Percentiles rank a stretch among this genome's conserved stretches.
These are phyloP conservation scores for Xerocomus nothofagi DNA, from an alignment of 1,284 basidiomycete genomes.

Conservation along the genomic window DNA sequence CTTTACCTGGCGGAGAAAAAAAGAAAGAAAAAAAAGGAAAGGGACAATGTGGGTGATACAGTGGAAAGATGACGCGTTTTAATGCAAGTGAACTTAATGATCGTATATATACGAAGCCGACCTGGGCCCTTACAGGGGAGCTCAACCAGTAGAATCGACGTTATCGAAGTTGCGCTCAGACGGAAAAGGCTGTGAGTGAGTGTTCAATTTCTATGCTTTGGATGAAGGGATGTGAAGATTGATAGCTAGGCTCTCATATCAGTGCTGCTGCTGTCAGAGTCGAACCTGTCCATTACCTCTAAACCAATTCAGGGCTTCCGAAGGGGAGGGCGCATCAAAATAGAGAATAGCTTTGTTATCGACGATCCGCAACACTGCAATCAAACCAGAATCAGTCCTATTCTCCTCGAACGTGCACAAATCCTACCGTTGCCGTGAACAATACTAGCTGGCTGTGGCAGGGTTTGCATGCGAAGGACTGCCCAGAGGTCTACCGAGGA, in stretches of 20 bases:
- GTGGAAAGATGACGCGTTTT: conserved; percentile 33
- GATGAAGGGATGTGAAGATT: conserved; percentile 63
- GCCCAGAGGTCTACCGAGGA: conserved; percentile 87
- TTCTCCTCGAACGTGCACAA: conserved; percentile 8
- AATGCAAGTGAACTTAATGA: conserved; percentile 40
- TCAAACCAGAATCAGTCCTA: conserved; percentile 4
- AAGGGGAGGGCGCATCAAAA: conserved; percentile 81
- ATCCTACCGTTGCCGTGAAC: conserved; percentile 78
- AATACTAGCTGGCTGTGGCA: conserved; percentile 87
- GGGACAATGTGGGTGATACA: conserved; percentile 34
- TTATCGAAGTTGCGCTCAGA: conserved; percentile 6
- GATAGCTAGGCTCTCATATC: conserved; percentile 45
- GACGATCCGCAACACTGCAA: conserved; percentile 72
- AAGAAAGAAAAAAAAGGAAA: conserved; percentile 8
- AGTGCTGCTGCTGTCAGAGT: background rate
- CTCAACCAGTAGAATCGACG: conserved; percentile 9
- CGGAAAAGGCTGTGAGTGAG: conserved; percentile 10
- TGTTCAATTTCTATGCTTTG: conserved; percentile 39
- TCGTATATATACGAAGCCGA: conserved; percentile 36
- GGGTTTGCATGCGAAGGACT: conserved; percentile 88
- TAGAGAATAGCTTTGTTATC: conserved; percentile 92
- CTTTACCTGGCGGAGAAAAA: conserved; percentile 26
- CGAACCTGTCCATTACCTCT: conserved; percentile 52
- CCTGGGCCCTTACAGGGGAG: conserved; percentile 20
- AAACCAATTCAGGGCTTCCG: conserved; percentile 87